Percentiles rank a stretch among this genome's conserved stretches.
Evolutionary conservation across 768 basidiomycete genomes (phyloP).

Genomic region (Termitomyces bulborhizus): DNA sequence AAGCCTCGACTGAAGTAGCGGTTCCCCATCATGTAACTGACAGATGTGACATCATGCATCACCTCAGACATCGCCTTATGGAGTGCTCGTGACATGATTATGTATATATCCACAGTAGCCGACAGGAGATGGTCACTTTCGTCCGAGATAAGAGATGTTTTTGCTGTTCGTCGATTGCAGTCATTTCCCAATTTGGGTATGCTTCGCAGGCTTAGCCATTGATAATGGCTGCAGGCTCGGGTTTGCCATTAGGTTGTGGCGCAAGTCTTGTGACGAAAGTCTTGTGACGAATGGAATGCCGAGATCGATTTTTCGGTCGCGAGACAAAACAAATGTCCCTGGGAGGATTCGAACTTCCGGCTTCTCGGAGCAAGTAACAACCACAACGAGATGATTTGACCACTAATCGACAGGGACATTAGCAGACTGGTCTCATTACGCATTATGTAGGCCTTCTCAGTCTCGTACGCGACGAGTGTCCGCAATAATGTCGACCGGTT

Average conservation of each 20-base stretch:
- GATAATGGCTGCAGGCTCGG: too few species aligned
- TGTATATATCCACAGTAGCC: neutral
- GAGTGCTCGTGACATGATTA: neutral
- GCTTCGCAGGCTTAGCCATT: neutral
- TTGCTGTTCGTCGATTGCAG: neutral
- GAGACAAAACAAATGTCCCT: slow-evolving; percentile 15
- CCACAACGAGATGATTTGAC: slow-evolving; percentile 19
- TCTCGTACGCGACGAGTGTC: too few species aligned
- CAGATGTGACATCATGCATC: slow-evolving; percentile 3
- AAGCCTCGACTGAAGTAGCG: neutral
- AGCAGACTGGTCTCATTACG: too few species aligned
- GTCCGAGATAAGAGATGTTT: slow-evolving; percentile 1
- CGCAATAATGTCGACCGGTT: neutral
- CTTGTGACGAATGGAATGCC: neutral
- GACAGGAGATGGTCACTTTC: neutral
- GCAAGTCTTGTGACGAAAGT: neutral
- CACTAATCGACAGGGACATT: slow-evolving; percentile 16
- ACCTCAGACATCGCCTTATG: neutral
- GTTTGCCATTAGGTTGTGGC: neutral
- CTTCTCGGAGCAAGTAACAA: slow-evolving; percentile 12
- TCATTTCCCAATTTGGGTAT: neutral
- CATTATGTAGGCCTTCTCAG: too few species aligned
- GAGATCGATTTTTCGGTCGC: neutral
- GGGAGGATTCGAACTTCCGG: slow-evolving; percentile 23
- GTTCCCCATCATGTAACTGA: neutral